phyloP scores from a whole-genome alignment of 768 basidiomycete genomes.

The Grammothele lineata region DNA sequence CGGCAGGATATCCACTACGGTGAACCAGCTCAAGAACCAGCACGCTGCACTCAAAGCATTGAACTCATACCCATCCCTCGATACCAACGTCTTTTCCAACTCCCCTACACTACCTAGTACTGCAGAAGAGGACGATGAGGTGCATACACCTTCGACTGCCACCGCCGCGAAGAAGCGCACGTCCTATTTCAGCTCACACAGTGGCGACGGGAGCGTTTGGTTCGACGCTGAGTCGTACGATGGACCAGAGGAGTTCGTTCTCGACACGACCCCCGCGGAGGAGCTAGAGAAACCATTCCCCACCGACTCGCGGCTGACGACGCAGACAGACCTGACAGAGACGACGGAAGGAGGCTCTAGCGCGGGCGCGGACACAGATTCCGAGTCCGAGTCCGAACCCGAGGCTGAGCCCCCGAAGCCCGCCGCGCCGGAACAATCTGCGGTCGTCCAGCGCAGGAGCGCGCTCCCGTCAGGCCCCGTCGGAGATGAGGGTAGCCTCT shows the following conservation, averaged over 20 bases:
- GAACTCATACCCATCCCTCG: slow-evolving; percentile 16
- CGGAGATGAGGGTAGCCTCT: slow-evolving; percentile 78
- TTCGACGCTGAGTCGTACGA: slow-evolving; percentile 69
- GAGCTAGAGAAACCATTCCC: slow-evolving; percentile 29
- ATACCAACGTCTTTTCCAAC: slow-evolving; percentile 19
- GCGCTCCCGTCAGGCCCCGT: slow-evolving; percentile 55
- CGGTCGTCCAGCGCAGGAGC: slow-evolving; percentile 43
- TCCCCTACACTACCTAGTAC: slow-evolving; percentile 39
- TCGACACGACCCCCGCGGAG: slow-evolving; percentile 28
- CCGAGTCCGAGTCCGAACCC: slow-evolving; percentile 33
- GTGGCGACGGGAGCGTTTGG: slow-evolving; percentile 51
- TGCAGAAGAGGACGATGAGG: slow-evolving; percentile 42
- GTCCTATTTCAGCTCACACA: slow-evolving; percentile 24
- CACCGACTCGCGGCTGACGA: slow-evolving; percentile 10
- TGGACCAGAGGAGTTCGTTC: slow-evolving; percentile 66
- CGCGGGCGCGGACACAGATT: slow-evolving; percentile 51
- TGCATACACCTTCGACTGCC: slow-evolving; percentile 16
- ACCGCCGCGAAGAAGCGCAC: slow-evolving; percentile 14
- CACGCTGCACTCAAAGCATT: slow-evolving; percentile 44
- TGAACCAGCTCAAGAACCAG: slow-evolving; percentile 57
- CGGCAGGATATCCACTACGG: slow-evolving; percentile 42
- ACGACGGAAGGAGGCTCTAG: slow-evolving; percentile 36
- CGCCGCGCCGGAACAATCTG: slow-evolving; percentile 17
- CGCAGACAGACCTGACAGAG: slow-evolving; percentile 6
- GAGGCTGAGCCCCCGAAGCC: slow-evolving; percentile 3